These are phyloP conservation scores for Stephania japonica DNA, from an alignment of 164 flowering plant genomes.

Conservation along the genomic window DNA sequence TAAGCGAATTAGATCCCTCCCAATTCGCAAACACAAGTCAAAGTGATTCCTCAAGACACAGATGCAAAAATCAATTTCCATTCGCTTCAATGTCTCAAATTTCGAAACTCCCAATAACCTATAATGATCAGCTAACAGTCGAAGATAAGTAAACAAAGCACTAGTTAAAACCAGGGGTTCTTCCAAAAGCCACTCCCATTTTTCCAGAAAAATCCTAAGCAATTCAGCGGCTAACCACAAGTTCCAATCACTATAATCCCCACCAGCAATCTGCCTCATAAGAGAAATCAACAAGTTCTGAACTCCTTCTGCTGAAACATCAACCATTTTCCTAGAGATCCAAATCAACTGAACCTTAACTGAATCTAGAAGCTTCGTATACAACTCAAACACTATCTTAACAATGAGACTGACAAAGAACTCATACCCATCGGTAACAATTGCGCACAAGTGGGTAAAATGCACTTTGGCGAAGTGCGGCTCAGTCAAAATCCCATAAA, in stretches of 20 bases:
- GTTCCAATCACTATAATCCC: slow-evolving; percentile 71
- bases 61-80: slow-evolving; percentile 74
- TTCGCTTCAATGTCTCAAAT: slow-evolving; percentile 34
- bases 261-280: slow-evolving; percentile 70
- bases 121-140: slow-evolving; percentile 67
- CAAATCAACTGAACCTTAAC: slow-evolving; percentile 49
- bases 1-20: slow-evolving; percentile 72
- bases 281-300: slow-evolving; percentile 49
- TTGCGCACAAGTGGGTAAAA: slow-evolving; percentile 62
- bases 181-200: slow-evolving; percentile 54
- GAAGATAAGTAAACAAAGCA: slow-evolving; percentile 54
- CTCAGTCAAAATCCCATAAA: slow-evolving; percentile 54
- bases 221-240: slow-evolving; percentile 65
- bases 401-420: slow-evolving; percentile 37
- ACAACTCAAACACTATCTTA: slow-evolving; percentile 43
- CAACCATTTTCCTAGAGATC: slow-evolving; percentile 45
- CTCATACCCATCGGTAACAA: slow-evolving; percentile 67
- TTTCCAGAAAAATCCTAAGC: slow-evolving; percentile 33
- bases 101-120: slow-evolving; percentile 26
- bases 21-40: slow-evolving; percentile 58
- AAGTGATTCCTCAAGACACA: slow-evolving; percentile 59
- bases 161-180: slow-evolving; percentile 42
- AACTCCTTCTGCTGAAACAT: slow-evolving; percentile 50
- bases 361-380: slow-evolving; percentile 38
- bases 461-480: slow-evolving; percentile 42